Evolutionary conservation across 208 protist species (phyloP).

Genomic region (Wallacemonas rigidus): DNA sequence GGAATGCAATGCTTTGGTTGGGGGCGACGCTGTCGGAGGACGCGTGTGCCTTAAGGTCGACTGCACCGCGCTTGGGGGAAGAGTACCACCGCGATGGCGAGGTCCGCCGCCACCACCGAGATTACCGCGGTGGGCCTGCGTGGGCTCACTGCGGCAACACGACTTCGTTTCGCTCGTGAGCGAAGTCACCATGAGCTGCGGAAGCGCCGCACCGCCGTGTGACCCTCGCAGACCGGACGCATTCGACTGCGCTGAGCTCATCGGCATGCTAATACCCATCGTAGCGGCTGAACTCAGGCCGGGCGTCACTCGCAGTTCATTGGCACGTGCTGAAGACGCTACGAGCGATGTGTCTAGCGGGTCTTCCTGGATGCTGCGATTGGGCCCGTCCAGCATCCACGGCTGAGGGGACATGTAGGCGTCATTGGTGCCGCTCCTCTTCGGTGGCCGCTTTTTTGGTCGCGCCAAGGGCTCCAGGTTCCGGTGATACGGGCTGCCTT

Average conservation of each 20-base stretch:
- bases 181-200: constrained; percentile 4
- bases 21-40: too few species aligned
- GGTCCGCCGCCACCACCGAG: too few species aligned
- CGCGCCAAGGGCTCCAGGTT: background rate
- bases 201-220: background rate
- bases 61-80: constrained; percentile 4
- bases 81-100: constrained; percentile 3
- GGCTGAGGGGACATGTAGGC: constrained; percentile 12
- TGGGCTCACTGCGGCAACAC: background rate
- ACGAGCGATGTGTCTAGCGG: constrained; percentile 1
- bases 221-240: background rate
- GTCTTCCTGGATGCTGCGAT: constrained; percentile 8
- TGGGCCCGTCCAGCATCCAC: background rate
- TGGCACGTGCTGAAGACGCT: background rate
- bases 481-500: constrained; percentile 9
- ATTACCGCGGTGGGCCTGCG: background rate
- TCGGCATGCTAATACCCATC: background rate
- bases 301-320: background rate
- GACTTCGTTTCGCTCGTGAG: background rate
- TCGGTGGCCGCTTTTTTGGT: constrained; percentile 8
- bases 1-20: background rate
- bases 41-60: too few species aligned
- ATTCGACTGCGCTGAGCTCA: background rate
- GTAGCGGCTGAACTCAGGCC: background rate
- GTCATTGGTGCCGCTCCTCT: background rate